These are phyloP conservation scores for Aspergillus novoparasiticus DNA, from an alignment of 2,329 filamentous ascomycete genomes.

Conservation along the genomic window DNA sequence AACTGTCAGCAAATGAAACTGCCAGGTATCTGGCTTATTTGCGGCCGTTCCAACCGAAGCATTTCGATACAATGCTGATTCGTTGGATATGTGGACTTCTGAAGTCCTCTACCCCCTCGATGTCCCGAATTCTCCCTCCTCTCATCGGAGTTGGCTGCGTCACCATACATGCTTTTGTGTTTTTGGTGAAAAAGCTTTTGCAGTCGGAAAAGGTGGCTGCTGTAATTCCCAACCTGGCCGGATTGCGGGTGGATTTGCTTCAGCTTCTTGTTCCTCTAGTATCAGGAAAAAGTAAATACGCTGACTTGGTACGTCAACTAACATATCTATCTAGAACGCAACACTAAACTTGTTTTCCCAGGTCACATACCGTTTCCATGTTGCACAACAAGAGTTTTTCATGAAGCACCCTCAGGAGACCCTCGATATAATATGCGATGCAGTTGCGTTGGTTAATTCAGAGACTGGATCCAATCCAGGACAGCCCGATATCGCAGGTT, in stretches of 20 bases:
- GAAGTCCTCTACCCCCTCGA: constrained; percentile 34
- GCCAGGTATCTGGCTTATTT: constrained; percentile 47
- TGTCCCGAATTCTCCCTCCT: constrained; percentile 39
- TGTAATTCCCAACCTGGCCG: constrained; percentile 29
- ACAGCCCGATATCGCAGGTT: constrained; percentile 22
- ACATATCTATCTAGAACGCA: not conserved
- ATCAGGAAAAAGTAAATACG: constrained; percentile 16
- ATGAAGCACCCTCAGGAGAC: constrained; percentile 35
- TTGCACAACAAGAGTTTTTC: constrained; percentile 44
- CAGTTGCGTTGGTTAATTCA: constrained; percentile 26
- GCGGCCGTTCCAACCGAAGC: constrained; percentile 45
- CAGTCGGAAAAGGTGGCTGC: constrained; percentile 23
- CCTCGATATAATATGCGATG: constrained; percentile 37
- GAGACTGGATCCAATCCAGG: constrained; percentile 2
- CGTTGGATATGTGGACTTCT: constrained; percentile 46
- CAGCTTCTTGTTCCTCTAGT: constrained; percentile 32
- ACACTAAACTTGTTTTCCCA: constrained; percentile 13
- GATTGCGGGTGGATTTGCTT: constrained; percentile 34
- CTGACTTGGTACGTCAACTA: constrained; percentile 35
- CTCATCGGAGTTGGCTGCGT: constrained; percentile 51
- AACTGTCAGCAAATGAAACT: constrained; percentile 37
- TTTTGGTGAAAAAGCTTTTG: constrained; percentile 36
- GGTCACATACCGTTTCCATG: constrained; percentile 44
- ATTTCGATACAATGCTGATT: constrained; percentile 46
- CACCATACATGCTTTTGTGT: constrained; percentile 44